phyloP scores from a whole-genome alignment of 257 asterid genomes.

The Rubia yunnanensis region DNA sequence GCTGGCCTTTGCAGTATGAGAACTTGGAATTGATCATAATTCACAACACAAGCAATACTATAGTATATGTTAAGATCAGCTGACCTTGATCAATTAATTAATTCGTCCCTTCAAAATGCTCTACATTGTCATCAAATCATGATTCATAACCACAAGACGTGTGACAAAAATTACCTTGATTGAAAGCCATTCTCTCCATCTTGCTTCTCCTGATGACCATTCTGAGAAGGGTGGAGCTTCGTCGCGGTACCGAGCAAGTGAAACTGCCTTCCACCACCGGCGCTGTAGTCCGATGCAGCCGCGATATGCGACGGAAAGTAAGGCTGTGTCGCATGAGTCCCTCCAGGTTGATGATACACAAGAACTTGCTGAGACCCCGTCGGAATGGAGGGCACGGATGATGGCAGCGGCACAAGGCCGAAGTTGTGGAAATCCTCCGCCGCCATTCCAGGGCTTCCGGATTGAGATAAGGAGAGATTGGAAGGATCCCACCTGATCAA shows the following conservation, averaged over 20 bases:
- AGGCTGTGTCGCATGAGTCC: slow-evolving; percentile 24
- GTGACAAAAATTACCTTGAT: slow-evolving; percentile 7
- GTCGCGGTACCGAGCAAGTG: slow-evolving; percentile 39
- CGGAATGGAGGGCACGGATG: too few species aligned
- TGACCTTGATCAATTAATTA: not conserved
- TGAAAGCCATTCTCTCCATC: slow-evolving; percentile 18
- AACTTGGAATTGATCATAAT: not conserved
- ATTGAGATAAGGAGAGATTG: slow-evolving; percentile 40
- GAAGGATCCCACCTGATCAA: slow-evolving; percentile 66
- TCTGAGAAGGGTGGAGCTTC: slow-evolving; percentile 46
- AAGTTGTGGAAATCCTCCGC: slow-evolving; percentile 34
- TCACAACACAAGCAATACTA: not conserved
- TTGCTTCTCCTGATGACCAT: slow-evolving; percentile 18
- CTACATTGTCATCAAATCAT: slow-evolving; percentile 1
- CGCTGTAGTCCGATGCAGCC: slow-evolving; percentile 12
- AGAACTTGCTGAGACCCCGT: slow-evolving; percentile 37
- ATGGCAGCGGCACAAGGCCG: slow-evolving; percentile 25
- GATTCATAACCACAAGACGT: not conserved
- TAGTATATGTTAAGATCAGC: not conserved
- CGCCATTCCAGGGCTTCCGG: slow-evolving; percentile 26
- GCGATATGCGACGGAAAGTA: slow-evolving; percentile 40
- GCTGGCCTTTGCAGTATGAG: too few species aligned
- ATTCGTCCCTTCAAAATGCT: not conserved
- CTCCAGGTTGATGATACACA: slow-evolving; percentile 48
- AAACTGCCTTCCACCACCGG: slow-evolving; percentile 30